phyloP scores from a whole-genome alignment of 2,329 filamentous ascomycete species.

The Ophiocordyceps unilateralis region DNA sequence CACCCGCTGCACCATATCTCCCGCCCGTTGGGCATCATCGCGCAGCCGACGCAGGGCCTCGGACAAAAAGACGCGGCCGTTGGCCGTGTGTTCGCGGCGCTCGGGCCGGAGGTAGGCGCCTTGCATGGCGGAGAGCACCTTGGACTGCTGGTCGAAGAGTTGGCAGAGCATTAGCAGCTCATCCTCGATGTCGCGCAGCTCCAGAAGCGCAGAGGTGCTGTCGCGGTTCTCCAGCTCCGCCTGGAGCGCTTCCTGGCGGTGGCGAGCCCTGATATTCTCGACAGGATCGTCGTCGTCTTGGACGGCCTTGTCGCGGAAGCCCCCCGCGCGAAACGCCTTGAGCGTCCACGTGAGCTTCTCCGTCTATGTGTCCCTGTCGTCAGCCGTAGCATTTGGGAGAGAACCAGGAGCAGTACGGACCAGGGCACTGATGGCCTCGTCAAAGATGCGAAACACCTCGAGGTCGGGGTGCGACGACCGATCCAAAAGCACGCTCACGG shows the following conservation, averaged over 20 bases:
- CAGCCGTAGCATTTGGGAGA: not conserved
- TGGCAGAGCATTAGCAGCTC: constrained; percentile 39
- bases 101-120: constrained; percentile 23
- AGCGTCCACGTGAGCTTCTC: constrained; percentile 45
- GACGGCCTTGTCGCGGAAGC: constrained; percentile 28
- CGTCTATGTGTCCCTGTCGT: constrained; percentile 20
- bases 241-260: constrained; percentile 22
- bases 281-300: constrained; percentile 25
- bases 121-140: constrained; percentile 29
- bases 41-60: constrained; percentile 34
- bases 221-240: constrained; percentile 42
- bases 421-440: constrained; percentile 46
- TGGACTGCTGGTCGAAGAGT: constrained; percentile 39
- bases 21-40: constrained; percentile 35
- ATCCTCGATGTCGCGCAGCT: constrained; percentile 47
- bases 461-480: constrained; percentile 41
- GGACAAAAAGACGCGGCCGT: constrained; percentile 32
- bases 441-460: constrained; percentile 47
- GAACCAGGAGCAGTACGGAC: constrained; percentile 16
- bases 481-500: constrained; percentile 43
- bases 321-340: constrained; percentile 42
- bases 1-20: constrained; percentile 41
- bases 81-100: constrained; percentile 21
- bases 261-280: constrained; percentile 18
- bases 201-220: constrained; percentile 43